These are phyloP conservation scores for Linaria vulgaris DNA, from an alignment of 257 asterid species.

Conservation along the genomic window DNA sequence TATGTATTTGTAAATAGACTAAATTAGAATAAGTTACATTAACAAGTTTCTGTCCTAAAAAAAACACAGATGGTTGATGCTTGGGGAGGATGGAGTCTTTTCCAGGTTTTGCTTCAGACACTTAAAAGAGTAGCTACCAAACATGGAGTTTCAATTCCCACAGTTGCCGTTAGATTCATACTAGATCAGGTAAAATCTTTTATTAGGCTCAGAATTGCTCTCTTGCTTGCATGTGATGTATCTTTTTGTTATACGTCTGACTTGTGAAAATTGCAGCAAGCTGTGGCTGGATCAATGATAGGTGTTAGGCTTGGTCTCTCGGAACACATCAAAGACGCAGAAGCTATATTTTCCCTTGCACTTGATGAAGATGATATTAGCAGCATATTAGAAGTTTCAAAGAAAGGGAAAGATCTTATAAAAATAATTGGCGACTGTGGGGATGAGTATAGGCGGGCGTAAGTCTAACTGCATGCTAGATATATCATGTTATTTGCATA, in stretches of 20 bases:
- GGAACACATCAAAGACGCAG: slow-evolving; percentile 68
- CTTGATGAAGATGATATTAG: slow-evolving; percentile 73
- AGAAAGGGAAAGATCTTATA: slow-evolving; percentile 77
- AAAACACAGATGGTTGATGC: slow-evolving; percentile 89
- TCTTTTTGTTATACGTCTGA: background rate
- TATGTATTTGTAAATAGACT: background rate
- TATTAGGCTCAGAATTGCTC: background rate
- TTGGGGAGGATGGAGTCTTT: slow-evolving; percentile 98
- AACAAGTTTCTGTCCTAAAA: background rate
- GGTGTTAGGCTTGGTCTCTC: slow-evolving; percentile 93
- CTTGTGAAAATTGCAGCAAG: slow-evolving; percentile 57
- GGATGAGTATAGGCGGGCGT: slow-evolving; percentile 81
- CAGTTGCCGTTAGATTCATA: slow-evolving; percentile 81
- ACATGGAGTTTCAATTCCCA: slow-evolving; percentile 77
- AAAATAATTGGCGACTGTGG: slow-evolving; percentile 87
- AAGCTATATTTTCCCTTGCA: slow-evolving; percentile 63
- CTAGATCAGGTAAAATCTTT: slow-evolving; percentile 66
- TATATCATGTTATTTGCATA: background rate
- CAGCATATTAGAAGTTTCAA: slow-evolving; percentile 62
- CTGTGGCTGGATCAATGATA: slow-evolving; percentile 95
- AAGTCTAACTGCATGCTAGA: slow-evolving; percentile 3
- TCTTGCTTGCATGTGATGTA: background rate
- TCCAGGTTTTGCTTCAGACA: slow-evolving; percentile 73
- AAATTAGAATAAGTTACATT: background rate
- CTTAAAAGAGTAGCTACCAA: slow-evolving; percentile 69